Percentiles rank a stretch among this genome's conserved stretches.
These are phyloP conservation scores for Cryptosporidium meleagridis DNA, from an alignment of 169 alveolate species.

Conservation along the genomic window DNA sequence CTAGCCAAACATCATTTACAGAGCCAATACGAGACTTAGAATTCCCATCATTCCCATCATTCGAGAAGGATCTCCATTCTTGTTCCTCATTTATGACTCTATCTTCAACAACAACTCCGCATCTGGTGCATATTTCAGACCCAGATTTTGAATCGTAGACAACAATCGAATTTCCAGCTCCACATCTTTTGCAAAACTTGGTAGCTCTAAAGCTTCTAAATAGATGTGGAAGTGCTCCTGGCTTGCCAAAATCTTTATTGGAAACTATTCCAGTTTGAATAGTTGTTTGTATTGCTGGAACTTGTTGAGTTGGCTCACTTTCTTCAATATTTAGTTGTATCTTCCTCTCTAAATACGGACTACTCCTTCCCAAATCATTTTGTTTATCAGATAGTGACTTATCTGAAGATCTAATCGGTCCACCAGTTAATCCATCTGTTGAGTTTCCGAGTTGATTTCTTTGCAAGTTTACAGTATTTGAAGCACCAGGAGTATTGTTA, in stretches of 20 bases:
- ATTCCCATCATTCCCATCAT: slow-evolving; percentile 83
- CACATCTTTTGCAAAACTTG: slow-evolving; percentile 83
- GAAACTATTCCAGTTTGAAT: background rate
- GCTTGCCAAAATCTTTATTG: background rate
- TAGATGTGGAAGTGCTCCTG: slow-evolving; percentile 65
- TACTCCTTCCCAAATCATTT: background rate
- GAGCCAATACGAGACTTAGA: slow-evolving; percentile 90
- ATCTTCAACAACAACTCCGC: slow-evolving; percentile 88
- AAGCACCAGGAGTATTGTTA: background rate
- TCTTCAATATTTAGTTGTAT: background rate
- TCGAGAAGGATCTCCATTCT: slow-evolving; percentile 89
- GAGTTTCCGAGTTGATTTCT: background rate
- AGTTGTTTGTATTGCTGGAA: background rate
- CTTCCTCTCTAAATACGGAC: slow-evolving; percentile 8
- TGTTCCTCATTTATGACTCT: slow-evolving; percentile 87
- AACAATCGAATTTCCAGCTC: slow-evolving; percentile 79
- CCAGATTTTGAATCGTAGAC: slow-evolving; percentile 88
- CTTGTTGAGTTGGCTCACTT: background rate
- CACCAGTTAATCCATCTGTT: background rate
- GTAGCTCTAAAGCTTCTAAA: slow-evolving; percentile 70
- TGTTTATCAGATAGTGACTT: background rate
- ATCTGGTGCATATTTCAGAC: slow-evolving; percentile 86
- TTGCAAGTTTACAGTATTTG: background rate
- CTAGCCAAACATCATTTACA: slow-evolving; percentile 89
- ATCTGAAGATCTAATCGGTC: slow-evolving; percentile 35